Conservation (phyloP, 2,329 filamentous ascomycete species). For the Verticillium klebahnii region DNA sequence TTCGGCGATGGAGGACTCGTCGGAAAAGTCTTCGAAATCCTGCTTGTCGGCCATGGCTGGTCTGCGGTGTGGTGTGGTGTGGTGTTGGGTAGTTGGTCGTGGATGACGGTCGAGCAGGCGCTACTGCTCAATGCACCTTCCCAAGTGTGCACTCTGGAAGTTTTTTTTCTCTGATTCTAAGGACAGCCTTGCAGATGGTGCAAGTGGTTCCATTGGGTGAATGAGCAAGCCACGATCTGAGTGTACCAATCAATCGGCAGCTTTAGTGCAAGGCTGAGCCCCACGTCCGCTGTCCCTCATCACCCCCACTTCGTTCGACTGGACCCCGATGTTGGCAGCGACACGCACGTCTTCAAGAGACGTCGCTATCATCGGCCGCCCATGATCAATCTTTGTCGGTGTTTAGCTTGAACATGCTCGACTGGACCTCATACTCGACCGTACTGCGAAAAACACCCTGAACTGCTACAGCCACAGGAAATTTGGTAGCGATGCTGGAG, state of each 20-base stretch:
- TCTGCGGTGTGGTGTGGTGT: neutral
- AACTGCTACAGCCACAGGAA: no score
- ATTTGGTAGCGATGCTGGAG: no score
- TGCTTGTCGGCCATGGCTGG: conserved; percentile 13
- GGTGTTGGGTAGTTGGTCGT: neutral
- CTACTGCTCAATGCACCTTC: neutral
- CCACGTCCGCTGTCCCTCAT: no score
- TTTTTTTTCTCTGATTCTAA: conserved; percentile 8
- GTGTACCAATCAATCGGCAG: neutral
- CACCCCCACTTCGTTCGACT: no score
- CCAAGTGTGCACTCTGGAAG: conserved; percentile 7
- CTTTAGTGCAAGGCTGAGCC: neutral
- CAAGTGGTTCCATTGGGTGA: neutral
- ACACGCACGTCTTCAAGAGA: no score
- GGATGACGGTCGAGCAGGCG: neutral
- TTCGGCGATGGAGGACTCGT: conserved; percentile 13
- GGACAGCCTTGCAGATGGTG: conserved; percentile 6
- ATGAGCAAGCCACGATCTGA: neutral
- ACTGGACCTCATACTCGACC: no score
- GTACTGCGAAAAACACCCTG: no score
- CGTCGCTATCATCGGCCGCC: no score
- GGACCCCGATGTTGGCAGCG: no score
- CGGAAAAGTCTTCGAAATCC: conserved; percentile 12
- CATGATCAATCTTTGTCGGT: no score
- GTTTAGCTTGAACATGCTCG: no score